These are phyloP conservation scores for Vanilla planifolia DNA, from an alignment of 106 monocot species.

Conservation along the genomic window DNA sequence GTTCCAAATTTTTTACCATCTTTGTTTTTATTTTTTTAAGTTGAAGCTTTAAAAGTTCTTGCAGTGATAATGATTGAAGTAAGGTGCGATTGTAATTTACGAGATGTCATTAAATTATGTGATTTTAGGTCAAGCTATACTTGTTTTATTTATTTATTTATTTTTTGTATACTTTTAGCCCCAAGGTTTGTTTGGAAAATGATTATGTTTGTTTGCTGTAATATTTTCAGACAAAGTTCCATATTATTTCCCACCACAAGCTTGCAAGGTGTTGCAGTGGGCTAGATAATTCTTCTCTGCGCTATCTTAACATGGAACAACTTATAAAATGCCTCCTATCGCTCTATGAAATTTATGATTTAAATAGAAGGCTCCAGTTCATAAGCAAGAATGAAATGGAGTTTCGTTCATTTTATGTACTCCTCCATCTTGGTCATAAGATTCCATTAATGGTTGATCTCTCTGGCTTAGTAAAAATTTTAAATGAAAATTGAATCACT, in stretches of 20 bases:
- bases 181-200: too few species aligned
- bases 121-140: too few species aligned
- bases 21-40: too few species aligned
- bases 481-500: neutral
- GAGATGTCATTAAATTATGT: too few species aligned
- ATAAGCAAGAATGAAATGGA: conserved; percentile 62
- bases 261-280: conserved; percentile 38
- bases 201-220: conserved; percentile 5
- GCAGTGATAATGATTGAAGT: too few species aligned
- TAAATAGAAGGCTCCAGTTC: conserved; percentile 26
- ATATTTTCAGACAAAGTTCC: conserved; percentile 66
- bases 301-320: conserved; percentile 93
- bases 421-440: conserved; percentile 71
- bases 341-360: conserved; percentile 68
- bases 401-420: conserved; percentile 83
- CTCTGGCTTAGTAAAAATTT: conserved; percentile 15
- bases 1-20: too few species aligned
- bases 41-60: too few species aligned
- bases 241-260: conserved; percentile 67
- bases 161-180: too few species aligned
- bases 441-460: conserved; percentile 54
- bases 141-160: too few species aligned
- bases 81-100: too few species aligned
- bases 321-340: conserved; percentile 72
- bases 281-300: conserved; percentile 50